A percentile compares a stretch with the other conserved stretches of the same genome.
phyloP scores from a whole-genome alignment of 495 filamentous ascomycete genomes.

The Penicillium herquei region DNA sequence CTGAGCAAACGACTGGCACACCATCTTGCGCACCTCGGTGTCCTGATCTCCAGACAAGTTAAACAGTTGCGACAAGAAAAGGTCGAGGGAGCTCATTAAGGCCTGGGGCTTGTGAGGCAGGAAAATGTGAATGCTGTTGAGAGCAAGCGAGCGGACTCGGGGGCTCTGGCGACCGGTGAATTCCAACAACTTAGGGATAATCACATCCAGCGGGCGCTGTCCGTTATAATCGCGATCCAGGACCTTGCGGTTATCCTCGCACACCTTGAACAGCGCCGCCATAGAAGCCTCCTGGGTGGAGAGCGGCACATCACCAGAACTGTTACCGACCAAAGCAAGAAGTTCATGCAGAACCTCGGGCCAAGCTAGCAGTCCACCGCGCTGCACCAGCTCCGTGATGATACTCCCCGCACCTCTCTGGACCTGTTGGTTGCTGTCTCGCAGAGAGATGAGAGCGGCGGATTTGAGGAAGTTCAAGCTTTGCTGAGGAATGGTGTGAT shows the following conservation, averaged over 20 bases:
- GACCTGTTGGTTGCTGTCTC: constrained; percentile 79
- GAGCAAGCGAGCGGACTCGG: constrained; percentile 74
- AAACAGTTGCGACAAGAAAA: constrained; percentile 79
- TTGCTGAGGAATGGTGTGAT: constrained; percentile 65
- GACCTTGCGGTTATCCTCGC: constrained; percentile 88
- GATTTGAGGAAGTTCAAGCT: constrained; percentile 75
- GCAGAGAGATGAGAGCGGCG: constrained; percentile 71
- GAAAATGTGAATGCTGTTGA: constrained; percentile 88
- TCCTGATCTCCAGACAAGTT: constrained; percentile 70
- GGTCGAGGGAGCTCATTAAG: constrained; percentile 71
- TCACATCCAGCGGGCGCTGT: constrained; percentile 79
- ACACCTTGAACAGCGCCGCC: constrained; percentile 89
- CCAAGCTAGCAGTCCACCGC: constrained; percentile 86
- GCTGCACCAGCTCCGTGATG: constrained; percentile 87
- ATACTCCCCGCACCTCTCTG: constrained; percentile 88
- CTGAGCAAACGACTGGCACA: constrained; percentile 90
- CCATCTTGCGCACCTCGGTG: constrained; percentile 79
- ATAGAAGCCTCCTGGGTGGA: constrained; percentile 90
- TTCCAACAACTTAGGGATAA: constrained; percentile 87
- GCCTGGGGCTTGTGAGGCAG: constrained; percentile 76
- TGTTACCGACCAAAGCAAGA: constrained; percentile 70
- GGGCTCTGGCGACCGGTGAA: constrained; percentile 72
- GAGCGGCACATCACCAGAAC: constrained; percentile 60
- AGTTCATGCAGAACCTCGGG: constrained; percentile 84
- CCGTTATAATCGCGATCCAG: constrained; percentile 84